Evolutionary conservation across 2,329 filamentous ascomycete genomes (phyloP).

Genomic region (Trichoderma sp.): DNA sequence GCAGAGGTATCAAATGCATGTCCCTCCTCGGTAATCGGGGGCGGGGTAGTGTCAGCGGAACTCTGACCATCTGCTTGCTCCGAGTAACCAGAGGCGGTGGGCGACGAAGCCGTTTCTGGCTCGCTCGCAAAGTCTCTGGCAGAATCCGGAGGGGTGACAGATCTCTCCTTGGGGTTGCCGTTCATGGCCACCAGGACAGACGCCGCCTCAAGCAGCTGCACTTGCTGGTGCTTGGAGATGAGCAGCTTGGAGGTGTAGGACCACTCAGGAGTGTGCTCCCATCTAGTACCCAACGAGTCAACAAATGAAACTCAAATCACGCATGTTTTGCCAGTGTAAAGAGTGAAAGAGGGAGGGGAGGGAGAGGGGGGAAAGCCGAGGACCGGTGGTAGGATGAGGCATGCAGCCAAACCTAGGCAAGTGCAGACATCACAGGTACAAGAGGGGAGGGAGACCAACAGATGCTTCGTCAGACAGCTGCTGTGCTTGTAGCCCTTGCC

Average conservation of each 20-base stretch:
- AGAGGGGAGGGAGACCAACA: slow-evolving; percentile 75
- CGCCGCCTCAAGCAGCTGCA: slow-evolving; percentile 93
- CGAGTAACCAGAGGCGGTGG: slow-evolving; percentile 76
- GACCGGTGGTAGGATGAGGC: not conserved
- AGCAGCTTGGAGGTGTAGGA: slow-evolving; percentile 93
- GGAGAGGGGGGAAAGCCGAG: not conserved
- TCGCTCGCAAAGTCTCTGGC: slow-evolving; percentile 73
- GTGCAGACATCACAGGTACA: slow-evolving; percentile 8
- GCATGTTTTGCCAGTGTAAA: not conserved
- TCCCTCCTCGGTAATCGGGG: slow-evolving; percentile 66
- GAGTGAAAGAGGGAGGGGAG: not conserved
- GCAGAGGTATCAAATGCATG: slow-evolving; percentile 52
- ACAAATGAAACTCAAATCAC: slow-evolving; percentile 25
- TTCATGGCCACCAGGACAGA: slow-evolving; percentile 96
- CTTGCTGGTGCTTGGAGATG: slow-evolving; percentile 99
- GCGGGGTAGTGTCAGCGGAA: slow-evolving; percentile 90
- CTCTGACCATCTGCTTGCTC: slow-evolving; percentile 75
- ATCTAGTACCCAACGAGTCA: slow-evolving; percentile 58
- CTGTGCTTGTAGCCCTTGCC: slow-evolving; percentile 99
- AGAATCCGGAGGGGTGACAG: slow-evolving; percentile 62
- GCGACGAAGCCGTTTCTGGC: slow-evolving; percentile 79
- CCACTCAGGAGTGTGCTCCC: slow-evolving; percentile 99
- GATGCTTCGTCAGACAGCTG: slow-evolving; percentile 99
- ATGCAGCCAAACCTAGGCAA: slow-evolving; percentile 22
- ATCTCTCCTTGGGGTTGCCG: slow-evolving; percentile 45